These are phyloP conservation scores for Pseudogymnoascus sp. DNA, from an alignment of 2,329 filamentous ascomycete species.

Conservation along the genomic window DNA sequence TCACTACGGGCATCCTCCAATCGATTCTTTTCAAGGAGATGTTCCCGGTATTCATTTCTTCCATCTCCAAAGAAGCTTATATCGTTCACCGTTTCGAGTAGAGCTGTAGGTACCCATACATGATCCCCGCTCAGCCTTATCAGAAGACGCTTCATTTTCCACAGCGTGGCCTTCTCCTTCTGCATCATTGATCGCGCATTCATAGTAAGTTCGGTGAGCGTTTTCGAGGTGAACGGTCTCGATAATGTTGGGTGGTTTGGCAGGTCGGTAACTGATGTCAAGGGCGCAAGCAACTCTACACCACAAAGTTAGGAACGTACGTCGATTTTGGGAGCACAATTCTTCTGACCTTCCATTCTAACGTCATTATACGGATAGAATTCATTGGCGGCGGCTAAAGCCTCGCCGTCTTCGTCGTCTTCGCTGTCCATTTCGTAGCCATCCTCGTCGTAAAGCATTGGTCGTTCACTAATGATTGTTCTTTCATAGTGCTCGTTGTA, in stretches of 20 bases:
- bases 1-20: constrained; percentile 20
- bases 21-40: constrained; percentile 17
- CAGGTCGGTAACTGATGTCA: constrained; percentile 68
- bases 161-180: constrained; percentile 65
- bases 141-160: constrained; percentile 67
- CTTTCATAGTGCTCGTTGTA: constrained; percentile 63
- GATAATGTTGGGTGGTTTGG: constrained; percentile 68
- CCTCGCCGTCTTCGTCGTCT: constrained; percentile 57
- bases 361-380: constrained; percentile 69
- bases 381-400: constrained; percentile 56
- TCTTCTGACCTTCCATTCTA: constrained; percentile 57
- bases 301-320: constrained; percentile 25
- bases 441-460: constrained; percentile 66
- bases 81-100: constrained; percentile 51
- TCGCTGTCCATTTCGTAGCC: constrained; percentile 70
- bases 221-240: constrained; percentile 65
- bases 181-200: constrained; percentile 66
- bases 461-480: constrained; percentile 67
- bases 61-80: constrained; percentile 40
- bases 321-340: not conserved
- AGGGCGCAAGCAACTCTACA: constrained; percentile 64
- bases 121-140: constrained; percentile 69
- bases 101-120: constrained; percentile 56
- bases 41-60: constrained; percentile 19
- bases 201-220: constrained; percentile 61